phyloP scores from a whole-genome alignment of 495 filamentous ascomycete genomes.

The Daldinia decipiens region DNA sequence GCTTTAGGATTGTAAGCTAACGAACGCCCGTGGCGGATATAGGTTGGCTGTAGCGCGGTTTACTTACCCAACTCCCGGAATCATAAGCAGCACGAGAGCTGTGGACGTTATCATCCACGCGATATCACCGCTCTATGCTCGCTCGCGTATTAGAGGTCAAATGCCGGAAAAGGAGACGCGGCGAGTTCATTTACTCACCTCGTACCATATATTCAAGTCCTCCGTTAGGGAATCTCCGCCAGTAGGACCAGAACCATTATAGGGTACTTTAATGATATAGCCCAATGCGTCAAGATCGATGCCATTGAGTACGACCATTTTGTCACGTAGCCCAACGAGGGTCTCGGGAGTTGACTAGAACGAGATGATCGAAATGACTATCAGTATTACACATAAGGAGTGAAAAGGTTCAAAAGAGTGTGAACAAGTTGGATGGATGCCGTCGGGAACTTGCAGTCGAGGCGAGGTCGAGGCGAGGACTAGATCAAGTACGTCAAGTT shows the following conservation, averaged over 20 bases:
- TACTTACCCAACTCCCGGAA: slow-evolving; percentile 83
- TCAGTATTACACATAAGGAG: slow-evolving; percentile 22
- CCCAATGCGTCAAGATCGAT: slow-evolving; percentile 57
- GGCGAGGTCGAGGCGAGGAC: slow-evolving; percentile 20
- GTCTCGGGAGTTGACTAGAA: slow-evolving; percentile 16
- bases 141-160: slow-evolving; percentile 16
- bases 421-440: slow-evolving; percentile 38
- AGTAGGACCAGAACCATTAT: slow-evolving; percentile 70
- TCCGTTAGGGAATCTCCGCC: slow-evolving; percentile 80
- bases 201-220: slow-evolving; percentile 84
- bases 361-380: slow-evolving; percentile 11
- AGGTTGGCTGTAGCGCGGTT: slow-evolving; percentile 28
- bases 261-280: slow-evolving; percentile 63
- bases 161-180: background rate
- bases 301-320: slow-evolving; percentile 49
- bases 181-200: slow-evolving; percentile 61
- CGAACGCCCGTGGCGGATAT: background rate
- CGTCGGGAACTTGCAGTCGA: slow-evolving; percentile 9
- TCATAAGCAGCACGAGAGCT: slow-evolving; percentile 95
- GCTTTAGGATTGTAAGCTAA: slow-evolving; percentile 50
- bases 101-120: slow-evolving; percentile 90
- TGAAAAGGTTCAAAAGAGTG: slow-evolving; percentile 38
- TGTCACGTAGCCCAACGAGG: slow-evolving; percentile 31
- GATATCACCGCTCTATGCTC: slow-evolving; percentile 79
- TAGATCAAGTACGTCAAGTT: slow-evolving; percentile 39